These are phyloP conservation scores for Tritrichomonas musculus DNA, from an alignment of 208 protist genomes.

Conservation along the genomic window DNA sequence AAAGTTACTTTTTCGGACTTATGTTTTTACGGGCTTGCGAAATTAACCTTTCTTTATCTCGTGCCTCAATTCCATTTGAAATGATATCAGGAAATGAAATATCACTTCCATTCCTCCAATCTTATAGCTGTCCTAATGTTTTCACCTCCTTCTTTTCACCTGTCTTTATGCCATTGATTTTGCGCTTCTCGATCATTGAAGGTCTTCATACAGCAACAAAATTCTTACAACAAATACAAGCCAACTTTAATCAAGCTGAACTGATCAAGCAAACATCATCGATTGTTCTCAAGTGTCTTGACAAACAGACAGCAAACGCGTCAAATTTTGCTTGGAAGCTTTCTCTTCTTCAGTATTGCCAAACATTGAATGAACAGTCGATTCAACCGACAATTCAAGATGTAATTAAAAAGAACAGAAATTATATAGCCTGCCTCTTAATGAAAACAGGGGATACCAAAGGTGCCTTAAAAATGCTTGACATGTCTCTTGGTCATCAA, in stretches of 20 bases:
- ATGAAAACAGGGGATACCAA: background rate
- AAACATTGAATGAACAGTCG: background rate
- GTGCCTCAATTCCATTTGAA: background rate
- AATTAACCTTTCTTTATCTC: background rate
- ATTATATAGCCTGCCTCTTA: background rate
- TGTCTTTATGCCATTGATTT: background rate
- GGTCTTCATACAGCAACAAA: background rate
- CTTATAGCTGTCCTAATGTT: background rate
- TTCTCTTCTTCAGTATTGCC: background rate
- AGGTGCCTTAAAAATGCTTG: background rate
- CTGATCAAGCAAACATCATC: background rate
- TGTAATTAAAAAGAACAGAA: background rate
- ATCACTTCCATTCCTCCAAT: background rate
- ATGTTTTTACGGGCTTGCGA: background rate
- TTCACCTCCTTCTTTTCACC: background rate
- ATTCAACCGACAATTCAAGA: background rate
- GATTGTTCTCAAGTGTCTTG: background rate
- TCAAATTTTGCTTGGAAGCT: background rate
- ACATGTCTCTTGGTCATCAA: background rate
- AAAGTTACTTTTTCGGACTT: background rate
- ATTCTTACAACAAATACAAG: background rate
- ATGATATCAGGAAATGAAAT: background rate
- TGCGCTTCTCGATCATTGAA: background rate
- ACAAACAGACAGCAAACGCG: background rate
- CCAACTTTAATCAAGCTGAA: background rate